Conservation (phyloP, 805 yeast genomes). For the Candida verbasci region DNA sequence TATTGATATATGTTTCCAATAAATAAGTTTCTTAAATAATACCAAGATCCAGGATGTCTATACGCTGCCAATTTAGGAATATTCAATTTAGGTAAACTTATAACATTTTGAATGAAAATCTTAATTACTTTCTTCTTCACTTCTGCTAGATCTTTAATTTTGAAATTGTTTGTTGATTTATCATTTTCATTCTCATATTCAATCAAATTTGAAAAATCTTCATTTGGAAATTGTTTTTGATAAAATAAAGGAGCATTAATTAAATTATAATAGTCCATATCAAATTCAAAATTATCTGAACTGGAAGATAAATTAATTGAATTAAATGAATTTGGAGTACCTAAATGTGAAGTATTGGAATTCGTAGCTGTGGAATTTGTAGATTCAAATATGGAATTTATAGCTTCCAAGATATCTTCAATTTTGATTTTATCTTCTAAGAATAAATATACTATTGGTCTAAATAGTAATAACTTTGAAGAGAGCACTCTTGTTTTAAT, state of each 20-base stretch:
- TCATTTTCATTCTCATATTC: conserved; percentile 14
- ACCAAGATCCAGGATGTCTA: conserved; percentile 41
- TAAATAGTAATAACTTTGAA: conserved; percentile 28
- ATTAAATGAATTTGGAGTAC: conserved; percentile 10
- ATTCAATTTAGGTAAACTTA: conserved; percentile 28
- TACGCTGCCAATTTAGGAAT: conserved; percentile 33
- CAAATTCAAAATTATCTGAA: conserved; percentile 9
- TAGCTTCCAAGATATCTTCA: conserved; percentile 24
- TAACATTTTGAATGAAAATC: conserved; percentile 23
- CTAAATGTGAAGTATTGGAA: too few species aligned
- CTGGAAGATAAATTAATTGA: conserved; percentile 6
- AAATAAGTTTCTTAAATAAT: conserved; percentile 28
- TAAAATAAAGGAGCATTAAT: conserved; percentile 23
- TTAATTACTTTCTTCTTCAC: conserved; percentile 23
- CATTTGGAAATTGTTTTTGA: conserved; percentile 25
- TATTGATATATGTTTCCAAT: conserved; percentile 27
- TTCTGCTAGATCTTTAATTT: conserved; percentile 15
- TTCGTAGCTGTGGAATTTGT: not conserved
- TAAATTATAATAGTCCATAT: conserved; percentile 15
- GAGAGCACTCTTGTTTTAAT: conserved; percentile 32
- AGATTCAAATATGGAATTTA: conserved; percentile 14
- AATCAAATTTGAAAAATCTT: conserved; percentile 26
- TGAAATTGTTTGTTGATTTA: conserved; percentile 11
- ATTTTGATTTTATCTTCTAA: conserved; percentile 25
- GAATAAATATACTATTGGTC: conserved; percentile 31